A percentile compares a stretch with the other conserved stretches of the same genome.
phyloP scores from a whole-genome alignment of 2,329 filamentous ascomycete genomes.

The Ilyonectria destructans region DNA sequence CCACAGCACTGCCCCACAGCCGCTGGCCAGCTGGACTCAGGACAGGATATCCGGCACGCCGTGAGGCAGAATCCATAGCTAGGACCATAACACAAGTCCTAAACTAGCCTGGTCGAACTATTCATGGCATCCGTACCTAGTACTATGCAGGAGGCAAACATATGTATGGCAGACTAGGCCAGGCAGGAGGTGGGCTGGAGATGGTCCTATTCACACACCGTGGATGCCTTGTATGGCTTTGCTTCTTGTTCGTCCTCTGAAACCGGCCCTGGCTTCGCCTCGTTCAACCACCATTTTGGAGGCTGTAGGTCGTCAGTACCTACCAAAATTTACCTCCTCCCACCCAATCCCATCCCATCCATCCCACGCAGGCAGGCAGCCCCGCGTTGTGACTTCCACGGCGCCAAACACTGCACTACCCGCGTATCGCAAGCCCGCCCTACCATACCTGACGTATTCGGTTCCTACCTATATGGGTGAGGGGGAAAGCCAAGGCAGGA shows the following conservation, averaged over 20 bases:
- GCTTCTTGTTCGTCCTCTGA: not conserved
- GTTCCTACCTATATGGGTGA: not conserved
- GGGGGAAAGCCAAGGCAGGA: not conserved
- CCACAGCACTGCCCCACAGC: not conserved
- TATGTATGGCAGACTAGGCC: not conserved
- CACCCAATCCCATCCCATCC: not conserved
- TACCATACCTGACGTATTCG: not conserved
- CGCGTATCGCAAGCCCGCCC: not conserved
- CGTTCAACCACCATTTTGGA: not conserved
- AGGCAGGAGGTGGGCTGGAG: not conserved
- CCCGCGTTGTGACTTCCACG: constrained; percentile 4
- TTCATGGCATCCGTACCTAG: not conserved
- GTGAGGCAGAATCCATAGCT: too few species aligned
- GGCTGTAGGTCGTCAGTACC: not conserved
- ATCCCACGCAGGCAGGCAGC: not conserved
- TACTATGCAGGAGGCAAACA: not conserved
- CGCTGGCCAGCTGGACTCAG: too few species aligned
- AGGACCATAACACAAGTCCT: too few species aligned
- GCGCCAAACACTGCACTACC: not conserved
- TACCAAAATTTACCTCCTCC: not conserved
- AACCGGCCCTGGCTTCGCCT: not conserved
- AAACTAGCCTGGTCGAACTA: not conserved
- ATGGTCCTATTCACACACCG: not conserved
- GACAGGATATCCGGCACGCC: too few species aligned
- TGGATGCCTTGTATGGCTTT: not conserved